Percentiles rank a stretch among this genome's conserved stretches.
Evolutionary conservation across 148 eudicot genomes (phyloP).

Genomic region (Linanthus parryae): DNA sequence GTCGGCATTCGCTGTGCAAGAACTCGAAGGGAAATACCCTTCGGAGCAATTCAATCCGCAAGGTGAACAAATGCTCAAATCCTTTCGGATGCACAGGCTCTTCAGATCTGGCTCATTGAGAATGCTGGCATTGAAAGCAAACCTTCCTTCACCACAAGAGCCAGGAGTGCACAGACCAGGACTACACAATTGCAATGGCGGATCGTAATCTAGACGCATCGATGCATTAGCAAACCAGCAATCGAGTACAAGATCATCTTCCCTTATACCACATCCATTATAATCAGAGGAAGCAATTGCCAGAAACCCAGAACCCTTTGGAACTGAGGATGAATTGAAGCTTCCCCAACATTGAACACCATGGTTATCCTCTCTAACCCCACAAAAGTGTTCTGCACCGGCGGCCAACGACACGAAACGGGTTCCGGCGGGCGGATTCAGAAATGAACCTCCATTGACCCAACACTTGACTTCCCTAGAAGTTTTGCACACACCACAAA

Average conservation of each 20-base stretch:
- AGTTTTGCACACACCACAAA: constrained; percentile 57
- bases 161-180: constrained; percentile 67
- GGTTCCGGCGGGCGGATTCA: constrained; percentile 35
- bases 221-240: constrained; percentile 62
- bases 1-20: constrained; percentile 55
- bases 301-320: constrained; percentile 61
- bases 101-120: constrained; percentile 67
- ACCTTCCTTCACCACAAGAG: constrained; percentile 46
- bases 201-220: constrained; percentile 40
- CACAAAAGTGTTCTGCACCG: constrained; percentile 74
- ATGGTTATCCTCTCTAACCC: constrained; percentile 76
- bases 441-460: constrained; percentile 34
- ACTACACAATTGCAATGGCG: constrained; percentile 87
- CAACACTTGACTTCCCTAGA: constrained; percentile 67
- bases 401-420: constrained; percentile 55
- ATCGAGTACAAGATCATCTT: constrained; percentile 78
- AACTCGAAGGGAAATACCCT: constrained; percentile 73
- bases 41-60: constrained; percentile 66
- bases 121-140: constrained; percentile 67
- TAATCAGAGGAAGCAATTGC: constrained; percentile 63
- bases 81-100: constrained; percentile 60
- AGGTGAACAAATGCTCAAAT: constrained; percentile 69
- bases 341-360: constrained; percentile 83
- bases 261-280: constrained; percentile 74
- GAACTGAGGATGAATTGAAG: constrained; percentile 57